These are phyloP conservation scores for Scalesia atractyloides DNA, from an alignment of 129 eudicot species.

Conservation along the genomic window DNA sequence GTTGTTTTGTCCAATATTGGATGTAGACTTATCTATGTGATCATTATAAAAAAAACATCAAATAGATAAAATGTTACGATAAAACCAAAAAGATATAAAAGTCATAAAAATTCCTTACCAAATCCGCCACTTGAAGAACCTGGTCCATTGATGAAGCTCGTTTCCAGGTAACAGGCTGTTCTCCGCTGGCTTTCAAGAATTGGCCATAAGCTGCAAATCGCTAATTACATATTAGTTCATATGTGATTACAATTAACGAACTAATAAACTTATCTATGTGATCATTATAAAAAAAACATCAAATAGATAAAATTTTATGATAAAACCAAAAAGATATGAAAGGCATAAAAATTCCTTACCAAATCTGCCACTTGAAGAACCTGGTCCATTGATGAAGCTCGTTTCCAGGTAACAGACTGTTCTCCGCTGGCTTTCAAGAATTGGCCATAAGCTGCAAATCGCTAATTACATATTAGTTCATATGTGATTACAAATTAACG, in stretches of 20 bases:
- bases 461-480: slow-evolving; percentile 12
- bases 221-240: slow-evolving; percentile 9
- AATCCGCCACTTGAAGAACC: slow-evolving; percentile 89
- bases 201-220: slow-evolving; percentile 88
- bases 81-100: neutral
- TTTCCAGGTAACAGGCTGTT: slow-evolving; percentile 92
- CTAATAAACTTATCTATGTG: slow-evolving; percentile 87
- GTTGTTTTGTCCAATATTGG: too few relatives aligned
- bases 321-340: neutral
- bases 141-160: slow-evolving; percentile 92
- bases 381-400: slow-evolving; percentile 92
- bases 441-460: slow-evolving; percentile 88
- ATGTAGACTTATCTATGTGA: slow-evolving; percentile 88
- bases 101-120: slow-evolving; percentile 45
- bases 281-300: slow-evolving; percentile 12
- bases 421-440: slow-evolving; percentile 97
- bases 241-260: neutral
- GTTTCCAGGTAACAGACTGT: slow-evolving; percentile 89
- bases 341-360: slow-evolving; percentile 40
- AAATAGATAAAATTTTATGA: neutral
- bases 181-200: slow-evolving; percentile 94
- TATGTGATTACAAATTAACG: neutral
- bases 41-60: slow-evolving; percentile 13
- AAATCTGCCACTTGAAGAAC: slow-evolving; percentile 91
- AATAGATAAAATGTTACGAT: neutral